Evolutionary conservation across 768 basidiomycete species (phyloP), one percentile per base, ranked within the genome.

Genomic region (Russula emetica): DNA sequence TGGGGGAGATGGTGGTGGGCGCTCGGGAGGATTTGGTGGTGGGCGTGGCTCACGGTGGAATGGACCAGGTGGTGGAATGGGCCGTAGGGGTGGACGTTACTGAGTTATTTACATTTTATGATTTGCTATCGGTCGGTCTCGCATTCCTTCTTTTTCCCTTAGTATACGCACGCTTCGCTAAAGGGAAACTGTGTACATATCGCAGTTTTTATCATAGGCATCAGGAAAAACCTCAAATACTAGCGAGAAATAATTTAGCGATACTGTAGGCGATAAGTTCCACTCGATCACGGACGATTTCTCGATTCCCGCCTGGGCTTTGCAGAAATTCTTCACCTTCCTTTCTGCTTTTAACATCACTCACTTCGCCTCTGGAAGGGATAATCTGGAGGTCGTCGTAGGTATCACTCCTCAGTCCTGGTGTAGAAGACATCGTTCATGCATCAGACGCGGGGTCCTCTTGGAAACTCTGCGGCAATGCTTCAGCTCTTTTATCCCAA

Each of bases 401-500:
- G 67, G 65, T 63, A 62, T 68, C 50, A 36, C 22, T 14, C 44
- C n/a, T n/a, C n/a, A n/a, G n/a, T n/a, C n/a, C 38, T 9, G 30
- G 50, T 20, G 58, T 40, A 0, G 58, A 45, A 26, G 36, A 47
- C 5, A 22, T n/a, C 30, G 20, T 50, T n/a, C 58, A 36, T 52
- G 47, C n/a, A n/a, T n/a, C 58, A 13, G 52, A 62, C 9, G 52
- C 34, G 14, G 42, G 55, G 54, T 47, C 68, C 66, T 68, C 67
- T 28, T 60, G 60, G 24, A 64, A 63, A 49, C 6, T 74, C 73
- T 38, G n/a, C n/a, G n/a, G 73, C 85, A 0, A 74, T 81, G 57
- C 71, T 92, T 13, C 86, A 87, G 65, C 75, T 92, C 24, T 74
- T 83, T 63, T 92, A 88, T 69, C 90, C 90, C 3, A 79, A 78